Evolutionary conservation across 768 basidiomycete genomes (phyloP), one percentile per base, ranked within the genome.

Genomic region (Podaxis pistillaris): DNA sequence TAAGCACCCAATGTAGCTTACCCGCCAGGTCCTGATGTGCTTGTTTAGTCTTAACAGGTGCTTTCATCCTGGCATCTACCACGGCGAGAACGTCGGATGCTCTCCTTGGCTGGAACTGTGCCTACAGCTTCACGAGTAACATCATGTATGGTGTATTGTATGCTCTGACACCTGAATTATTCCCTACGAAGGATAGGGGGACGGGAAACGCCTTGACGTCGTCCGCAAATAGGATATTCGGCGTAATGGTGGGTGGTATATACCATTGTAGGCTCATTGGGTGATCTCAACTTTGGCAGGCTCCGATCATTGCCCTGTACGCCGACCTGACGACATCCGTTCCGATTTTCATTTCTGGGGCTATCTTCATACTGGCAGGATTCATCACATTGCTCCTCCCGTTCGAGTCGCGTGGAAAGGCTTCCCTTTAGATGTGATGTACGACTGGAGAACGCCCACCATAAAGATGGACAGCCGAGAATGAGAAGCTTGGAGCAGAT

Each of bases 71-170:
- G 68, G 86, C 81, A 65, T 86, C 83, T 36, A 92, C 90, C 50
- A 91, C 90, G n/a, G 82, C 90, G 33, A 81, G 84, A 67, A 86
- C 81, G 63, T 89, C 87, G 7, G 79, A 87, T 63, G 79, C 83
- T 28, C 79, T 92, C 46, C 78, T 93, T 26, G 90, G 86, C 52
- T 93, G 90, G 90, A 91, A 92, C 73, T 93, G 89, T 69, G 89
- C 83, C 8, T 90, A 89, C 65, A 79, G 76, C n/a, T 88, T 88
- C 56, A 69, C 69, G 7, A 72, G 71, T 58, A 74, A 88, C 79
- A 83, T 89, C 64, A 91, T 90, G 89, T 91, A 88, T 56, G 88
- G 90, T 5, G 88, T 91, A 1, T 67, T 91, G 47, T 90, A 89
- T 67, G 87, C 88, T 17, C 72, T 88, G 54, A 85, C 89, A 0